Evolutionary conservation across 2,329 filamentous ascomycete species (phyloP).

Genomic region (Microcyclospora tardicrescens): DNA sequence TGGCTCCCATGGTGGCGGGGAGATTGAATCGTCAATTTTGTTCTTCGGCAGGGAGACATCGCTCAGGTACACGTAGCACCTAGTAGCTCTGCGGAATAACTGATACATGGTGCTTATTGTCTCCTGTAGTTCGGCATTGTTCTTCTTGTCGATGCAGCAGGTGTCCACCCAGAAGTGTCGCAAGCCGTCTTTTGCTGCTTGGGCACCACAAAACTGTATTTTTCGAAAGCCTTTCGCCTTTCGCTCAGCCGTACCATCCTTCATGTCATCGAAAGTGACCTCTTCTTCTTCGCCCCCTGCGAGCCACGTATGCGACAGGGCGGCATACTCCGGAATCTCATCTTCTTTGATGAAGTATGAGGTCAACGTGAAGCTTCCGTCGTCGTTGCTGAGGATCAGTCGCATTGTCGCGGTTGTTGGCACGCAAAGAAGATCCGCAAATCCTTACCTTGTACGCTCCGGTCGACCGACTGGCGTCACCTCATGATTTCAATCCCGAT

Average conservation of each 20-base stretch:
- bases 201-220: slow-evolving; percentile 12
- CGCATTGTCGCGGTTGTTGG: too few species aligned
- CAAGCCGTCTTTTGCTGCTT: slow-evolving; percentile 9
- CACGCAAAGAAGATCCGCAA: too few species aligned
- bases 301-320: slow-evolving; percentile 25
- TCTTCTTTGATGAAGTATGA: too few species aligned
- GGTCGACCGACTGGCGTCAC: too few species aligned
- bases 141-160: slow-evolving; percentile 13
- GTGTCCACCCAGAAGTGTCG: slow-evolving; percentile 13
- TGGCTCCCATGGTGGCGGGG: slow-evolving; percentile 5
- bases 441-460: too few species aligned
- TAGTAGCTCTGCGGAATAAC: slow-evolving; percentile 7
- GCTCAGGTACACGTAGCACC: slow-evolving; percentile 9
- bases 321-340: slow-evolving; percentile 19
- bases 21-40: not conserved
- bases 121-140: slow-evolving; percentile 6
- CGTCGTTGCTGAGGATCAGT: too few species aligned
- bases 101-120: slow-evolving; percentile 12
- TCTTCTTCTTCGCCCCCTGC: slow-evolving; percentile 15
- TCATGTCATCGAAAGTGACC: slow-evolving; percentile 10
- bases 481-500: too few species aligned
- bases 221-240: slow-evolving; percentile 1
- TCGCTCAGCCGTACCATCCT: not conserved
- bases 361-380: too few species aligned
- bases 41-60: slow-evolving; percentile 1